These are phyloP conservation scores for Limtongia smithiae DNA, from an alignment of 805 yeast species.

Conservation along the genomic window DNA sequence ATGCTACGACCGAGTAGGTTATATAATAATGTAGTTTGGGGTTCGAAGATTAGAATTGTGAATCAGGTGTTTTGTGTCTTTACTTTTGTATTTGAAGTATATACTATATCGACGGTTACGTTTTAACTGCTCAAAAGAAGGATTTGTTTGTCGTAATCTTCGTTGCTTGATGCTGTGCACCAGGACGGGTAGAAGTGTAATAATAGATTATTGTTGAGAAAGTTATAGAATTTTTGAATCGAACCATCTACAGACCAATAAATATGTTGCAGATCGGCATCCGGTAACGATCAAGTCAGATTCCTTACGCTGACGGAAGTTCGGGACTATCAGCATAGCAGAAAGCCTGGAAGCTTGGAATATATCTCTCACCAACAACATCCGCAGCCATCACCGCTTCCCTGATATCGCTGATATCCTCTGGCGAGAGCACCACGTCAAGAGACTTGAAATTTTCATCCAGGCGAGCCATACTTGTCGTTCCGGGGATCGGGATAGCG, in stretches of 20 bases:
- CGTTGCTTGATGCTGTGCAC: no score
- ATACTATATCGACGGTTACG: not conserved
- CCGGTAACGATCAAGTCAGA: no score
- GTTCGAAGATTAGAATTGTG: not conserved
- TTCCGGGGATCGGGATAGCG: slow-evolving; percentile 77
- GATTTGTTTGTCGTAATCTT: not conserved
- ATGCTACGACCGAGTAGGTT: slow-evolving; percentile 18
- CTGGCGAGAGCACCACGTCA: slow-evolving; percentile 15
- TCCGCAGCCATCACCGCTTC: slow-evolving; percentile 12
- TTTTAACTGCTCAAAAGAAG: not conserved
- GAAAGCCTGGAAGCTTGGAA: not conserved
- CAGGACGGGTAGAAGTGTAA: no score
- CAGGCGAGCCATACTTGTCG: slow-evolving; percentile 58
- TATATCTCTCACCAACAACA: slow-evolving; percentile 10
- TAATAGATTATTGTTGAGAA: not conserved
- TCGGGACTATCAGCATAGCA: slow-evolving; percentile 15
- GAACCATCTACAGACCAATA: no score
- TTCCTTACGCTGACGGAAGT: no score
- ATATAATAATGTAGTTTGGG: not conserved
- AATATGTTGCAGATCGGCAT: no score
- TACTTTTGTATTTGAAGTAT: not conserved
- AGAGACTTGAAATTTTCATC: slow-evolving; percentile 50
- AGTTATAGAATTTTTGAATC: not conserved
- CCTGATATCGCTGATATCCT: slow-evolving; percentile 16
- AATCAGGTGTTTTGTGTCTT: not conserved